Conservation (phyloP, 495 filamentous ascomycete species). For the Wilcoxina mikolae region DNA sequence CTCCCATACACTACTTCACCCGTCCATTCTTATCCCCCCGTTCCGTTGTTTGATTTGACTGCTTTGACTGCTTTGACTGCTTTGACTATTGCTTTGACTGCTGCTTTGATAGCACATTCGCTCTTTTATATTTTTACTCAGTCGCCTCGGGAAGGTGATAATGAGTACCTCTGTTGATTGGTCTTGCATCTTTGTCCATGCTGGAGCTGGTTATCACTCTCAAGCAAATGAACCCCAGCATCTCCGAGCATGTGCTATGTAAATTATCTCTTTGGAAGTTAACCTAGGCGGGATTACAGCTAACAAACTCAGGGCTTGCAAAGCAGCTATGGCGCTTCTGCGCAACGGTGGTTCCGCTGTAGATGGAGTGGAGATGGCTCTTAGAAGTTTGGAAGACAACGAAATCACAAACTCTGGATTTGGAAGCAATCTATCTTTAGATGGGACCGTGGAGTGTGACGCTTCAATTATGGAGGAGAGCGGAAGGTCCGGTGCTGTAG, state of each 20-base stretch:
- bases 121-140: too few relatives aligned
- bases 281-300: background rate
- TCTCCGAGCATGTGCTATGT: slow-evolving; percentile 75
- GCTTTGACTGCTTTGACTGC: too few relatives aligned
- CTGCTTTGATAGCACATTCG: too few relatives aligned
- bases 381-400: slow-evolving; percentile 73
- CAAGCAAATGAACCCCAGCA: slow-evolving; percentile 66
- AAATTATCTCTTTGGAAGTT: slow-evolving; percentile 31
- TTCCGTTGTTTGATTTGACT: too few relatives aligned
- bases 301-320: slow-evolving; percentile 49
- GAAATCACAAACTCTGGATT: slow-evolving; percentile 95
- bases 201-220: slow-evolving; percentile 91
- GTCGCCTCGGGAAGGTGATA: too few relatives aligned
- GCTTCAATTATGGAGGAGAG: slow-evolving; percentile 81
- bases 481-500: slow-evolving; percentile 82
- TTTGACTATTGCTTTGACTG: too few relatives aligned
- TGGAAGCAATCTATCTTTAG: slow-evolving; percentile 83
- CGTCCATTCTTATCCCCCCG: too few relatives aligned
- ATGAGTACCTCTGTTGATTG: too few relatives aligned
- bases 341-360: slow-evolving; percentile 62
- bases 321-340: slow-evolving; percentile 62
- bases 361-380: slow-evolving; percentile 84
- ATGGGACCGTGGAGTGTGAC: slow-evolving; percentile 86
- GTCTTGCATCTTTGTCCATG: slow-evolving; percentile 80
- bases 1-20: too few relatives aligned